Conservation (phyloP, 257 asterid genomes). For the Phtheirospermum japonicum region DNA sequence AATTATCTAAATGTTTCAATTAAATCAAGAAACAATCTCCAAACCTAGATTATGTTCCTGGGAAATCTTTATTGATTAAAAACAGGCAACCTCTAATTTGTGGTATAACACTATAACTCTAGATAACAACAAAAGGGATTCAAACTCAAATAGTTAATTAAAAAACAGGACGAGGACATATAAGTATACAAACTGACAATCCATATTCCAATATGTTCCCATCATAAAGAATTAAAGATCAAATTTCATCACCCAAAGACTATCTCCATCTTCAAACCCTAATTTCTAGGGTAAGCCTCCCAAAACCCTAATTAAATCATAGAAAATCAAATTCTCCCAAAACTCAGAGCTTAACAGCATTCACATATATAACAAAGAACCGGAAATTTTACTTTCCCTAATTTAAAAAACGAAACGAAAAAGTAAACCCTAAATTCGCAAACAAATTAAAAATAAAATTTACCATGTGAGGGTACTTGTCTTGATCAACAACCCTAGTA, state of each 20-base stretch:
- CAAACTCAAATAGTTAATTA: not conserved
- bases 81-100: not conserved
- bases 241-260: constrained; percentile 6
- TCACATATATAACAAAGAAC: not conserved
- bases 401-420: constrained; percentile 1
- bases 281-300: not conserved
- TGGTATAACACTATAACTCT: not conserved
- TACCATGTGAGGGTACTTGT: constrained; percentile 97
- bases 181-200: not conserved
- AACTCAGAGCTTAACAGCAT: not conserved
- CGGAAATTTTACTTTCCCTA: not conserved
- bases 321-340: constrained; percentile 12
- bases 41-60: not conserved
- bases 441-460: not conserved
- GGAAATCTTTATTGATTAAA: not conserved
- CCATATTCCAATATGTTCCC: too few relatives aligned
- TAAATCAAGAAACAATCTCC: constrained; percentile 14
- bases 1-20: constrained; percentile 3
- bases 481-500: constrained; percentile 91
- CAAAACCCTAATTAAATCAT: constrained; percentile 30
- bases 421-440: constrained; percentile 14
- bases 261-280: not conserved
- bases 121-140: not conserved
- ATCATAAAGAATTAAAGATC: too few relatives aligned
- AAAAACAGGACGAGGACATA: constrained; percentile 6